These are phyloP conservation scores for Perkinsus chesapeaki DNA, from an alignment of 169 alveolate genomes.

Conservation along the genomic window DNA sequence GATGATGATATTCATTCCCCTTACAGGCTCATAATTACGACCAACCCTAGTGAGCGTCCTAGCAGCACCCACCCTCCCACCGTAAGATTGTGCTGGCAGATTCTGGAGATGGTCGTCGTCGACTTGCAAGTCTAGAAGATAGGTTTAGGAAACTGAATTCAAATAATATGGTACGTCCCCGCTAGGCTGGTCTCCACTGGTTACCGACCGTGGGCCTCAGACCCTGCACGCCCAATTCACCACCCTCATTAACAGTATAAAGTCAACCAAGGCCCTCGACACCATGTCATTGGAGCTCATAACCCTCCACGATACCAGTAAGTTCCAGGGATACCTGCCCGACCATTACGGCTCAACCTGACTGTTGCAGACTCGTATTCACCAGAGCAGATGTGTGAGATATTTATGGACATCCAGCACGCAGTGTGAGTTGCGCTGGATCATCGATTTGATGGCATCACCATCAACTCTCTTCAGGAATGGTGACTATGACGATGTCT, in stretches of 20 bases:
- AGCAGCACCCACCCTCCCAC: not conserved
- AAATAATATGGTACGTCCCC: not conserved
- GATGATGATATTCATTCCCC: not conserved
- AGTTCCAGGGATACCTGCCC: not conserved
- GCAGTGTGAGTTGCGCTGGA: not conserved
- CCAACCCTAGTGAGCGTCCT: not conserved
- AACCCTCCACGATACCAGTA: not conserved
- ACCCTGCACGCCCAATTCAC: not conserved
- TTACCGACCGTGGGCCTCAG: not conserved
- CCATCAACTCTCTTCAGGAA: not conserved
- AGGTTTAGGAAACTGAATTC: not conserved
- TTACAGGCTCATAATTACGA: not conserved
- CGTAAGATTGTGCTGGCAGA: conserved; percentile 1
- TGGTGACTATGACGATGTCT: not conserved
- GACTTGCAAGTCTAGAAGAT: not conserved
- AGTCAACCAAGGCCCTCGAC: not conserved
- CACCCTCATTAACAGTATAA: not conserved
- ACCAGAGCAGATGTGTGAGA: not conserved
- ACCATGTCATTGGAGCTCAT: not conserved
- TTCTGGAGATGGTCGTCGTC: not conserved
- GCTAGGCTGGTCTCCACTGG: not conserved
- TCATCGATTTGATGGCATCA: not conserved
- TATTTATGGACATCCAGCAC: not conserved
- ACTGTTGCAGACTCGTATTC: not conserved
- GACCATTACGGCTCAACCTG: too few species aligned